Conservation (phyloP, 176 grass and related monocot species). For the Musa beccarii region DNA sequence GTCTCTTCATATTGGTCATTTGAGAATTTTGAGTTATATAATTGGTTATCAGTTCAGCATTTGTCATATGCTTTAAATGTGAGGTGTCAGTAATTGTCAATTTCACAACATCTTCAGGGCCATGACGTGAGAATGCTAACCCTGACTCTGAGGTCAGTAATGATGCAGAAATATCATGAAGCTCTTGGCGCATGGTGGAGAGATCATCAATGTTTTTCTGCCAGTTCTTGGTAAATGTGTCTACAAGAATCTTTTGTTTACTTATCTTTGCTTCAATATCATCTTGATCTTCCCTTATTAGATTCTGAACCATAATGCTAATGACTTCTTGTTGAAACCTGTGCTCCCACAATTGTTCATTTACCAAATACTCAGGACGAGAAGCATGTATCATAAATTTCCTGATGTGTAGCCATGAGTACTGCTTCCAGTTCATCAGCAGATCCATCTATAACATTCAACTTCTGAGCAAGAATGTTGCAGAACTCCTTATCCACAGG, state of each 20-base stretch:
- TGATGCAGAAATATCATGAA: constrained; percentile 40
- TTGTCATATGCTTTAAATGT: constrained; percentile 28
- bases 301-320: background rate
- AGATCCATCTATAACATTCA: constrained; percentile 5
- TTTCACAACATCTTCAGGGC: constrained; percentile 22
- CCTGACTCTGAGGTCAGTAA: constrained; percentile 45
- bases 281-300: constrained; percentile 5
- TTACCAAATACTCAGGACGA: background rate
- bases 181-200: constrained; percentile 37
- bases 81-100: constrained; percentile 9
- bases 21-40: constrained; percentile 21
- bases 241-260: constrained; percentile 10
- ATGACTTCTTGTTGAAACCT: constrained; percentile 3
- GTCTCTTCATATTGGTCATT: constrained; percentile 42
- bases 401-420: background rate
- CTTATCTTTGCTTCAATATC: constrained; percentile 15
- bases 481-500: background rate
- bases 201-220: constrained; percentile 38
- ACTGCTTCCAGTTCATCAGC: constrained; percentile 5
- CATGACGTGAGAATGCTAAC: constrained; percentile 32
- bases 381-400: background rate
- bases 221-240: constrained; percentile 20
- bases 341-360: constrained; percentile 4
- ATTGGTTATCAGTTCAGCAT: constrained; percentile 26
- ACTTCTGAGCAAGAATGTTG: background rate